Evolutionary conservation across 148 eudicot genomes (phyloP).

Genomic region (Talinum fruticosum): DNA sequence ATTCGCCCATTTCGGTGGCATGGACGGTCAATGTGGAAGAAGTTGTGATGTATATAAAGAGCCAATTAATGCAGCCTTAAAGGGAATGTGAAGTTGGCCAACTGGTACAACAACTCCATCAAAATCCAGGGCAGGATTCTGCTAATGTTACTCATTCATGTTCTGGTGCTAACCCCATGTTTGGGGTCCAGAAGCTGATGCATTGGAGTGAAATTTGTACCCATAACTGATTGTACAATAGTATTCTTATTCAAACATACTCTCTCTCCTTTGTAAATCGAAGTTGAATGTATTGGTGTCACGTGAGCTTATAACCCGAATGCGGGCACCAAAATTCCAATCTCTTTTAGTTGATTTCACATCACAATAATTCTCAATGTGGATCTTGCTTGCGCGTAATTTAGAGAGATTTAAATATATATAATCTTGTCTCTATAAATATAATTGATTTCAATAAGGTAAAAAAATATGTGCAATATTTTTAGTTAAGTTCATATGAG

Average conservation of each 20-base stretch:
- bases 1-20: constrained; percentile 76
- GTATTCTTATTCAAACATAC: background rate
- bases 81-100: constrained; percentile 3
- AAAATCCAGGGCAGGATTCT: background rate
- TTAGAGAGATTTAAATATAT: no score
- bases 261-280: no score
- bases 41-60: constrained; percentile 55
- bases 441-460: no score
- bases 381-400: no score
- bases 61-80: constrained; percentile 63
- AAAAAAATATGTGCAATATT: no score
- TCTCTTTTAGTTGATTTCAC: no score
- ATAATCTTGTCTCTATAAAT: no score
- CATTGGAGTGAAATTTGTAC: background rate
- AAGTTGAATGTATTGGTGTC: no score
- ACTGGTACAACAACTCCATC: background rate
- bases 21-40: constrained; percentile 79
- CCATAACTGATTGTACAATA: background rate
- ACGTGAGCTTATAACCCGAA: no score
- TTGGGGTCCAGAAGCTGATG: background rate
- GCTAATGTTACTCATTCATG: background rate
- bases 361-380: no score
- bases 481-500: no score
- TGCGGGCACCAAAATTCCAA: no score
- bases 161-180: background rate